These are phyloP conservation scores for Naganishia randhawae DNA, from an alignment of 768 basidiomycete species.

Conservation along the genomic window DNA sequence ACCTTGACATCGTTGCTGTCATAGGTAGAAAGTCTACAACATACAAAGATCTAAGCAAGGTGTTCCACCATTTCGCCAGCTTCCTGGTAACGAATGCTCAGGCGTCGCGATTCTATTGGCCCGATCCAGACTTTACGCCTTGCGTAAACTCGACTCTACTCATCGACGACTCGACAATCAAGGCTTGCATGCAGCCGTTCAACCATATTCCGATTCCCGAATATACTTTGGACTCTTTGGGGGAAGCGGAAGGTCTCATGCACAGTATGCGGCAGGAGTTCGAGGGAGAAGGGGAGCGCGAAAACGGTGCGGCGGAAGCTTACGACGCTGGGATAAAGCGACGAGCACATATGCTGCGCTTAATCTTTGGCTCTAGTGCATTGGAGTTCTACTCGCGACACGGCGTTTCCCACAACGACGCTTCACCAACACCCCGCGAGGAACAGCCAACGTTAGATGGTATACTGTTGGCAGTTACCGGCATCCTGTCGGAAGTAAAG, in stretches of 20 bases:
- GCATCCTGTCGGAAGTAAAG: slow-evolving; percentile 41
- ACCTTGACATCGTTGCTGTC: neutral
- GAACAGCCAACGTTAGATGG: slow-evolving; percentile 33
- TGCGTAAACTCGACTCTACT: slow-evolving; percentile 35
- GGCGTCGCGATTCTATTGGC: neutral
- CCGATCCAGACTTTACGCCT: slow-evolving; percentile 26
- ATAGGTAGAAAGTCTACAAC: slow-evolving; percentile 44
- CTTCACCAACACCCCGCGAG: neutral
- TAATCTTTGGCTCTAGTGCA: slow-evolving; percentile 9
- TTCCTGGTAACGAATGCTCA: neutral
- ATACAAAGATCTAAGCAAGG: slow-evolving; percentile 44
- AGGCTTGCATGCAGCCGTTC: slow-evolving; percentile 47
- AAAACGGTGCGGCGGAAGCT: neutral
- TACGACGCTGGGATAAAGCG: neutral
- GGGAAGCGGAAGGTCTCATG: neutral
- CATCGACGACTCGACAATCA: slow-evolving; percentile 47
- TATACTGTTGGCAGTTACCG: slow-evolving; percentile 43
- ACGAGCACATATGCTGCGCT: neutral
- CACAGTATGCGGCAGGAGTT: neutral
- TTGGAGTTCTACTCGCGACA: neutral
- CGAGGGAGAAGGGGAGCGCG: slow-evolving; percentile 1
- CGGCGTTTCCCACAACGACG: neutral
- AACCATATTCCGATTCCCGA: slow-evolving; percentile 47
- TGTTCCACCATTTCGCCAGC: slow-evolving; percentile 27
- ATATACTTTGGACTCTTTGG: slow-evolving; percentile 30